Conservation (phyloP, 345 rosid species). For the Citrus unshiu region DNA sequence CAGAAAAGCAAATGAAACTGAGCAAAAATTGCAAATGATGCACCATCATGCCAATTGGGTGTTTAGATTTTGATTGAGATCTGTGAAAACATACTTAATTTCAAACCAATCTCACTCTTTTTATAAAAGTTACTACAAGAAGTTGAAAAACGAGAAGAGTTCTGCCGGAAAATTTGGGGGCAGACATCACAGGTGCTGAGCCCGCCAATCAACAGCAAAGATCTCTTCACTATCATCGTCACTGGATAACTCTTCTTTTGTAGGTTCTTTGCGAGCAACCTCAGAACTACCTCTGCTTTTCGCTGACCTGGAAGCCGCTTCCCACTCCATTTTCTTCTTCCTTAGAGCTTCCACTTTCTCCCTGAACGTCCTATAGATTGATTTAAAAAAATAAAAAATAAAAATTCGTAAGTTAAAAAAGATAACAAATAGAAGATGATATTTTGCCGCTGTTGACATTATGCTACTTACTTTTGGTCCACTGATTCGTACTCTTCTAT, state of each 20-base stretch:
- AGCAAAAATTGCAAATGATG: not conserved
- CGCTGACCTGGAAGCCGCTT: conserved; percentile 47
- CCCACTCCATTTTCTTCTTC: conserved; percentile 67
- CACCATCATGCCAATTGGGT: too few relatives aligned
- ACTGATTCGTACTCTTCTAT: conserved; percentile 79
- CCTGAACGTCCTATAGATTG: conserved; percentile 41
- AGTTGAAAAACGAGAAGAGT: not conserved
- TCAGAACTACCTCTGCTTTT: conserved; percentile 46
- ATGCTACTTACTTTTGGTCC: conserved; percentile 73
- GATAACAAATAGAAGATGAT: not conserved
- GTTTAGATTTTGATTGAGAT: not conserved
- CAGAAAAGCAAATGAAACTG: not conserved
- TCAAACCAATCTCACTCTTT: not conserved
- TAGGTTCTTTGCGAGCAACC: conserved; percentile 28
- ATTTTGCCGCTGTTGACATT: not conserved
- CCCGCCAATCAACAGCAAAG: conserved; percentile 92
- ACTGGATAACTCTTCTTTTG: conserved; percentile 50
- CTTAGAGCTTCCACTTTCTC: conserved; percentile 65
- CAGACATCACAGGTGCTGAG: conserved; percentile 69
- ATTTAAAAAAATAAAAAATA: not conserved
- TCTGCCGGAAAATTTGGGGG: not conserved
- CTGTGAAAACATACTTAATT: not conserved
- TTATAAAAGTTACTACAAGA: not conserved
- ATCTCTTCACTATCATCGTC: conserved; percentile 59
- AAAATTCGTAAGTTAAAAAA: not conserved